Conservation (phyloP, 2,329 filamentous ascomycete species). For the Boeremia exigua region DNA sequence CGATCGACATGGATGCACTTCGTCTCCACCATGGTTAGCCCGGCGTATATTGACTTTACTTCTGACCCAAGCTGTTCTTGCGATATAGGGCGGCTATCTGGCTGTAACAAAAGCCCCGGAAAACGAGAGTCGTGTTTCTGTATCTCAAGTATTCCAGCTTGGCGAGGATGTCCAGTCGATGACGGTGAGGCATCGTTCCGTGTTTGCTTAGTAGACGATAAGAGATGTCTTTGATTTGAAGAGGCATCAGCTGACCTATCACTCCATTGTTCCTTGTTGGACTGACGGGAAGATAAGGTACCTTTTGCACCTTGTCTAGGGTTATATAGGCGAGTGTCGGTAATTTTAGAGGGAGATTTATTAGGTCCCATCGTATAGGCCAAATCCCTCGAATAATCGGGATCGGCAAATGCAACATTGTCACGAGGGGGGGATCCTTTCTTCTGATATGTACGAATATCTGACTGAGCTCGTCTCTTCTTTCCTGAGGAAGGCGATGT, state of each 20-base stretch:
- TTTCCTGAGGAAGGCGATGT: slow-evolving; percentile 33
- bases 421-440: slow-evolving; percentile 33
- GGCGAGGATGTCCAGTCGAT: slow-evolving; percentile 10
- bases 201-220: neutral
- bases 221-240: neutral
- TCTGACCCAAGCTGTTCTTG: slow-evolving; percentile 81
- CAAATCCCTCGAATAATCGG: slow-evolving; percentile 35
- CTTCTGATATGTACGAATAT: slow-evolving; percentile 31
- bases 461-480: slow-evolving; percentile 40
- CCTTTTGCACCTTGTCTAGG: slow-evolving; percentile 23
- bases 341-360: slow-evolving; percentile 23
- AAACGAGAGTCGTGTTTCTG: slow-evolving; percentile 41
- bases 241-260: neutral
- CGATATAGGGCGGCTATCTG: slow-evolving; percentile 71
- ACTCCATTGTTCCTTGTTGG: neutral
- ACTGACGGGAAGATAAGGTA: slow-evolving; percentile 19
- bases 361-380: slow-evolving; percentile 23
- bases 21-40: slow-evolving; percentile 82
- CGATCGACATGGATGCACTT: slow-evolving; percentile 86
- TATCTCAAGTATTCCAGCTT: slow-evolving; percentile 44
- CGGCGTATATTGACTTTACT: slow-evolving; percentile 83
- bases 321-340: slow-evolving; percentile 31
- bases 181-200: neutral
- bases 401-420: slow-evolving; percentile 21
- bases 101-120: slow-evolving; percentile 59